Evolutionary conservation across 805 yeast species (phyloP).

Genomic region (Candida gorgasii): DNA sequence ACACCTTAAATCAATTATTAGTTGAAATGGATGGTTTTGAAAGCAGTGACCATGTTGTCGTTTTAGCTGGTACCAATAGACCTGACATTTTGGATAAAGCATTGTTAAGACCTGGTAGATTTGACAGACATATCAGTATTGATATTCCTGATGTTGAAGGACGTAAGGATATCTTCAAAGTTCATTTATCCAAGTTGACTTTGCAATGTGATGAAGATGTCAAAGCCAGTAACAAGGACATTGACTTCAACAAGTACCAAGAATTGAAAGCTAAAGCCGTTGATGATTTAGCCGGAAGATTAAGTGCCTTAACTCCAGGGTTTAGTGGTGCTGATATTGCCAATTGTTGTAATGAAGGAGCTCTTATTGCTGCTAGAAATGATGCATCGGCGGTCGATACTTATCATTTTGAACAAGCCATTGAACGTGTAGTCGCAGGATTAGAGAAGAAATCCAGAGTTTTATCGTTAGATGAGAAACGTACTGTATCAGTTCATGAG

Average conservation of each 20-base stretch:
- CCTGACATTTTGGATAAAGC: constrained; percentile 91
- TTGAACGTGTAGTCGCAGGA: constrained; percentile 95
- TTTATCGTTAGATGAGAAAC: constrained; percentile 76
- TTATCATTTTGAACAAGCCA: constrained; percentile 85
- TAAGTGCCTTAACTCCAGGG: constrained; percentile 92
- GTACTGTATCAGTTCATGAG: constrained; percentile 88
- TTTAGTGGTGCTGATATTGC: constrained; percentile 97
- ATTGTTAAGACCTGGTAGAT: constrained; percentile 90
- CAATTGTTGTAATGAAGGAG: constrained; percentile 92
- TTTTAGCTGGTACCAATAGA: constrained; percentile 92
- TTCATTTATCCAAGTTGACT: constrained; percentile 73
- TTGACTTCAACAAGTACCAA: constrained; percentile 52
- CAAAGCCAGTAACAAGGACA: constrained; percentile 21
- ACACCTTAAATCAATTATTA: constrained; percentile 85
- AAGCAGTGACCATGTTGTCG: constrained; percentile 87
- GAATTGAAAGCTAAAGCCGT: constrained; percentile 39
- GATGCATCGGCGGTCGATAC: constrained; percentile 62
- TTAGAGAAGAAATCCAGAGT: constrained; percentile 82
- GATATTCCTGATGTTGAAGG: constrained; percentile 90
- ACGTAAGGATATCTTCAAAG: constrained; percentile 80
- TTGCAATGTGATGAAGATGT: constrained; percentile 44
- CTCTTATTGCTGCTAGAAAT: constrained; percentile 85
- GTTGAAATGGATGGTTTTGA: constrained; percentile 97
- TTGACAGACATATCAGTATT: constrained; percentile 83
- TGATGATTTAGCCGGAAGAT: constrained; percentile 67